Base-by-base conservation (phyloP, 257 asterid species). In the Scutellaria barbata region DNA sequence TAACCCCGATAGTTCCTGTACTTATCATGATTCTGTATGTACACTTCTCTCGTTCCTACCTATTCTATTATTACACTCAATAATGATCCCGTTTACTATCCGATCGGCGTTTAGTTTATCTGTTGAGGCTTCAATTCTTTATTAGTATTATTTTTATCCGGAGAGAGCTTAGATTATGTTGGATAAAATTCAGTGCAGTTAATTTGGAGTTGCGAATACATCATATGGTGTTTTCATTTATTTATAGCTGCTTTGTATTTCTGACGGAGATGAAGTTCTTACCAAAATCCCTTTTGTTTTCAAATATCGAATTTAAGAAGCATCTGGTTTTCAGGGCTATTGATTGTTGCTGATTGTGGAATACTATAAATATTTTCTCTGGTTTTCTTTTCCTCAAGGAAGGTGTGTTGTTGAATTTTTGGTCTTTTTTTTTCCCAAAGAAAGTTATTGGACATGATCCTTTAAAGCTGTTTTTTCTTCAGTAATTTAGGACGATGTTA, bases 1-100 rank as follows among this genome's bases (percentile, higher is more conserved):
- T 55, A 92, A 89, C 67, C 88, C 89, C 3, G 92, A 87, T 1
- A 90, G 82, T 20, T 89, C 89, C 47, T 89, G 96, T 75, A 79
- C 88, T 75, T 92, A 79, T 65, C 97, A 89, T 47, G 91, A 76
- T 11, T 60, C 95, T 17, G 97, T 92, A 62, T 4, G 88, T 74
- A 4, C 66, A 39, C 33, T 60, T 85, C 39, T 64, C 82, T 80
- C 25, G 18, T 10, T 9, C 12, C 47, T 53, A 20, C 5, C 41
- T 46, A 5, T 18, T 63, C 4, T 45, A 0, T 69, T 40, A 10
- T 7, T 88, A 87, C 74, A 74, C 80, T 68, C 3, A 79, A 63
- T 65, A 90, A 81, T 51, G 87, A 79, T 12, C 35, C 90, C 17
- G 83, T 83, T 5, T 16, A 79, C 62, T 25, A 20, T 18, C 8